phyloP scores from a whole-genome alignment of 108 stramenopile genomes.

The Cylindrotheca fusiformis region DNA sequence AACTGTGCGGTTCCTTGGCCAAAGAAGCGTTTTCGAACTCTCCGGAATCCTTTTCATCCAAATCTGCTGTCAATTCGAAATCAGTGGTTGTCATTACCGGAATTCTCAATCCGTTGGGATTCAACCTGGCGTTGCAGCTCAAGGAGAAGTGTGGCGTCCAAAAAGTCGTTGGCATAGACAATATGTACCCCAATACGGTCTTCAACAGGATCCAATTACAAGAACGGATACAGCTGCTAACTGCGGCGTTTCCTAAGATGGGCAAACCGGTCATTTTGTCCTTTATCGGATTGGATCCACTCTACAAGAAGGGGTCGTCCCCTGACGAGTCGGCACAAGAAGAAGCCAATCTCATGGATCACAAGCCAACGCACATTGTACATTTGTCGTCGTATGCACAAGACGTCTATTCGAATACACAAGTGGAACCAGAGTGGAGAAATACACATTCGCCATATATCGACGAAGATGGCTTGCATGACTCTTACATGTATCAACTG shows the following conservation, averaged over 20 bases:
- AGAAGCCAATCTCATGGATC: neutral
- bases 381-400: slow-evolving; percentile 63
- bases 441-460: slow-evolving; percentile 34
- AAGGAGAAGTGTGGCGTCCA: slow-evolving; percentile 60
- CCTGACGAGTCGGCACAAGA: neutral
- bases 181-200: slow-evolving; percentile 68
- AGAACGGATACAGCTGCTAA: slow-evolving; percentile 47
- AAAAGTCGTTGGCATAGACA: slow-evolving; percentile 61
- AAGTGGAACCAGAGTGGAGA: slow-evolving; percentile 19
- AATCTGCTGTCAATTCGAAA: slow-evolving; percentile 23
- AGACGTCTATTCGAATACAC: slow-evolving; percentile 30
- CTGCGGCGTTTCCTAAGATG: slow-evolving; percentile 37
- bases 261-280: slow-evolving; percentile 39
- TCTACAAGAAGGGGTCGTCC: slow-evolving; percentile 7
- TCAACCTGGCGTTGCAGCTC: slow-evolving; percentile 58
- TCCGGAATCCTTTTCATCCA: slow-evolving; percentile 23
- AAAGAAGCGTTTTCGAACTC: slow-evolving; percentile 13
- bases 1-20: slow-evolving; percentile 41
- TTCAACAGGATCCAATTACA: slow-evolving; percentile 46
- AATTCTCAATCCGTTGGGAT: slow-evolving; percentile 65
- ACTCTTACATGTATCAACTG: slow-evolving; percentile 47
- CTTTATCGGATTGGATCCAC: slow-evolving; percentile 62
- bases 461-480: slow-evolving; percentile 13
- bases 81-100: slow-evolving; percentile 69
- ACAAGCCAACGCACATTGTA: slow-evolving; percentile 72